Evolutionary conservation across 352 stramenopile species (phyloP), one percentile per base, ranked within the genome.

Genomic region (Phytophthora pinifolia): DNA sequence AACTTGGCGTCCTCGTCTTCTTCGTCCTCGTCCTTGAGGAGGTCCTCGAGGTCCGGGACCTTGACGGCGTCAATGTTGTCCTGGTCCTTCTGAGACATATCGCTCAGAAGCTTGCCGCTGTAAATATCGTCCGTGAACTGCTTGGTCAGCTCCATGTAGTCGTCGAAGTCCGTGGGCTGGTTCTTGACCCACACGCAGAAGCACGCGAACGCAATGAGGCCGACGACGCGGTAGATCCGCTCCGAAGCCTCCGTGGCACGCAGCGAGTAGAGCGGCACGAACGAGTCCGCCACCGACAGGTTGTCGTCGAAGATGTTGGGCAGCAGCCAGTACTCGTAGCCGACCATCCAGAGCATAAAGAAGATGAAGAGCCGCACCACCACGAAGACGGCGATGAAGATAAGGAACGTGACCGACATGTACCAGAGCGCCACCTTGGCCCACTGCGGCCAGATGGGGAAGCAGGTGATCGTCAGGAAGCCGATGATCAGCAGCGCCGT

Each of bases 61-160:
- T 97, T 98, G 55, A 97, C 88, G 61, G 86, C 94, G 72, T 99
- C 96, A 73, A 99, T 98, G 72, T 98, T 97, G 69, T 98, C 96
- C 70, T 98, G 97, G 62, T 98, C 89, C 72, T 97, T 94, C 63
- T 99, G 96, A 22, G 94, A 98, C 64, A 99, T 98, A 72, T 99
- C 96, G 34, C 91, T 97, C 38, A 99, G 75, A 51, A 99, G 77
- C 54, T 98, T 99, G 59, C 97, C 97, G 30, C 94, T 97, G 83
- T 99, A 99, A 59, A 99, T 95, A 79, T 99, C 97, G 69, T 98
- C 96, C 51, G 98, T 97, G 67, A 99, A 99, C 73, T 99, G 96
- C 67, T 98, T 98, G 61, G 98, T 98, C 27, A 97, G 88, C 62
- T 94, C 79, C 67, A 99, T 98, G 82, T 99, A 99, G 5, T 97